Conservation (phyloP, 345 rosid species). For the Salix udensis region DNA sequence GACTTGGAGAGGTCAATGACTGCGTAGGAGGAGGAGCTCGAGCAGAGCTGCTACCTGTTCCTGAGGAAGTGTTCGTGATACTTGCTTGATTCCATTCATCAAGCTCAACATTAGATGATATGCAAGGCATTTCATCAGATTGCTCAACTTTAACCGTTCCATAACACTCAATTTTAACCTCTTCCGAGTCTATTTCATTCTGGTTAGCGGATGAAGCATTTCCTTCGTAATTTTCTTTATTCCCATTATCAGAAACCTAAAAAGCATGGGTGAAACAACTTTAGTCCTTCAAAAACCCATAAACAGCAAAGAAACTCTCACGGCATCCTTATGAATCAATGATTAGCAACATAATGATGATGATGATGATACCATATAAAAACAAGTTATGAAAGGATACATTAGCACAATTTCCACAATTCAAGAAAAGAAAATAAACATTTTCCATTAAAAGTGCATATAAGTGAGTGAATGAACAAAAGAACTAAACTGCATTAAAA, state of each 20-base stretch:
- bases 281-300: neutral
- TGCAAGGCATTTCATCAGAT: constrained; percentile 32
- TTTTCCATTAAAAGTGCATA: neutral
- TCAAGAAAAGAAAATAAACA: neutral
- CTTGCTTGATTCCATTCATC: constrained; percentile 43
- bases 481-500: neutral
- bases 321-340: neutral
- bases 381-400: neutral
- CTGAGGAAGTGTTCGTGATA: constrained; percentile 26
- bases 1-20: constrained; percentile 36
- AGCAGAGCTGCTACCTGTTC: constrained; percentile 47
- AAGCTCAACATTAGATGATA: constrained; percentile 42
- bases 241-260: constrained; percentile 39
- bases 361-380: neutral
- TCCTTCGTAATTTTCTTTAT: constrained; percentile 33
- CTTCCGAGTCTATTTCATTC: constrained; percentile 23
- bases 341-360: neutral
- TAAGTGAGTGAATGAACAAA: neutral
- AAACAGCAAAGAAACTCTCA: neutral
- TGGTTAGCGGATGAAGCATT: constrained; percentile 28
- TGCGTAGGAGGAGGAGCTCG: constrained; percentile 42
- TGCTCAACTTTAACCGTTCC: constrained; percentile 40
- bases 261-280: neutral
- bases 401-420: neutral
- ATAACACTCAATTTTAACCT: constrained; percentile 40